Conservation (phyloP, 257 asterid genomes). For the Lycium ferocissimum region DNA sequence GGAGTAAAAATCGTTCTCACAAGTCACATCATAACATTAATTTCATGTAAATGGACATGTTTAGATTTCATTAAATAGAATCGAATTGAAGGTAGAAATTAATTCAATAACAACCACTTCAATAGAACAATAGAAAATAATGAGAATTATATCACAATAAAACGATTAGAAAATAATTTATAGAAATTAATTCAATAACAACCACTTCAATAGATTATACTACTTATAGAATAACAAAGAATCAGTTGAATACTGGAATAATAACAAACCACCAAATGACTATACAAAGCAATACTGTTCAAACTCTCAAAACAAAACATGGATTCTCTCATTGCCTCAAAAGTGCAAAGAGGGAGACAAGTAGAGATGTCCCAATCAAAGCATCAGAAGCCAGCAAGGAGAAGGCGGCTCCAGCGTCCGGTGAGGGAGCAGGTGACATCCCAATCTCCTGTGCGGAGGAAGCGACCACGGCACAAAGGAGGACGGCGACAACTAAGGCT, state of each 20-base stretch:
- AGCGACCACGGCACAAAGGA: neutral
- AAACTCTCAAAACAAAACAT: neutral
- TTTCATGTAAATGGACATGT: neutral
- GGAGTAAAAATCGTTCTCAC: neutral
- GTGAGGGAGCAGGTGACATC: neutral
- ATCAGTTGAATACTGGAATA: neutral
- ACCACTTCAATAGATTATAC: too few relatives aligned
- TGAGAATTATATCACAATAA: too few relatives aligned
- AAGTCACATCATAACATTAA: neutral
- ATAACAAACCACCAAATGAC: neutral
- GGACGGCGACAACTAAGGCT: neutral
- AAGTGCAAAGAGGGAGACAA: neutral
- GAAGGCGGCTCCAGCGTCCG: neutral
- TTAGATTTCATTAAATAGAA: too few relatives aligned
- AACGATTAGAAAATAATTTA: too few relatives aligned
- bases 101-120: neutral
- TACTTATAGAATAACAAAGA: too few relatives aligned
- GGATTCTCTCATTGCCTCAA: neutral
- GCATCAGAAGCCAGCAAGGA: neutral
- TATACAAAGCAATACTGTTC: neutral
- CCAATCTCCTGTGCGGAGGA: conserved; percentile 4
- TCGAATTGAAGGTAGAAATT: too few relatives aligned
- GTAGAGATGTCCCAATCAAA: neutral
- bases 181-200: too few relatives aligned
- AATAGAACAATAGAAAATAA: neutral